A percentile compares a stretch with the other conserved stretches of the same genome.
phyloP scores from a whole-genome alignment of 768 basidiomycete species.

The Amanita thiersii region DNA sequence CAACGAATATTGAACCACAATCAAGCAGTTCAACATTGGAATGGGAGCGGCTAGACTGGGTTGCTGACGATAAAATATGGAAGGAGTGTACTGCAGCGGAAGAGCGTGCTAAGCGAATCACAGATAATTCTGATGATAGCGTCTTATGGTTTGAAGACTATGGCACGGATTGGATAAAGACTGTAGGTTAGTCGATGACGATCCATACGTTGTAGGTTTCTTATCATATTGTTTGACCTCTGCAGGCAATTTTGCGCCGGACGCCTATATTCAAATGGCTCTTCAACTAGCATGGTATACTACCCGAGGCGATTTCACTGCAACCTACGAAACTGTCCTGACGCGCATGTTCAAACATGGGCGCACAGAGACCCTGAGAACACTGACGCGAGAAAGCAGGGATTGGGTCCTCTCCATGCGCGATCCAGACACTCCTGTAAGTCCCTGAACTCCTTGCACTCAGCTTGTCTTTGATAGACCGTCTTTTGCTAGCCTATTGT shows the following conservation, averaged over 20 bases:
- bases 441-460: conserved; percentile 12
- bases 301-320: conserved; percentile 67
- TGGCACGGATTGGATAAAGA: conserved; percentile 84
- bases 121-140: conserved; percentile 76
- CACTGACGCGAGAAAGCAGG: conserved; percentile 64
- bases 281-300: conserved; percentile 89
- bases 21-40: conserved; percentile 12
- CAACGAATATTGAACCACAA: conserved; percentile 9
- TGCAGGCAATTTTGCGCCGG: conserved; percentile 46
- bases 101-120: conserved; percentile 44
- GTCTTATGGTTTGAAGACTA: conserved; percentile 78
- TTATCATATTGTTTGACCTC: not conserved
- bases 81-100: conserved; percentile 53
- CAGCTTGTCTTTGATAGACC: not conserved
- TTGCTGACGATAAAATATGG: conserved; percentile 49
- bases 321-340: conserved; percentile 89
- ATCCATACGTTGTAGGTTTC: not conserved
- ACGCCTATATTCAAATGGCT: conserved; percentile 87
- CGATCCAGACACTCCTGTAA: conserved; percentile 41
- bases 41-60: conserved; percentile 72
- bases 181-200: conserved; percentile 39
- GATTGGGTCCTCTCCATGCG: conserved; percentile 73
- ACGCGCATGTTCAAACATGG: conserved; percentile 84
- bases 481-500: conserved; percentile 22
- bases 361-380: conserved; percentile 84